These are phyloP conservation scores for Penicillium fimorum DNA, from an alignment of 495 filamentous ascomycete genomes.

Conservation along the genomic window DNA sequence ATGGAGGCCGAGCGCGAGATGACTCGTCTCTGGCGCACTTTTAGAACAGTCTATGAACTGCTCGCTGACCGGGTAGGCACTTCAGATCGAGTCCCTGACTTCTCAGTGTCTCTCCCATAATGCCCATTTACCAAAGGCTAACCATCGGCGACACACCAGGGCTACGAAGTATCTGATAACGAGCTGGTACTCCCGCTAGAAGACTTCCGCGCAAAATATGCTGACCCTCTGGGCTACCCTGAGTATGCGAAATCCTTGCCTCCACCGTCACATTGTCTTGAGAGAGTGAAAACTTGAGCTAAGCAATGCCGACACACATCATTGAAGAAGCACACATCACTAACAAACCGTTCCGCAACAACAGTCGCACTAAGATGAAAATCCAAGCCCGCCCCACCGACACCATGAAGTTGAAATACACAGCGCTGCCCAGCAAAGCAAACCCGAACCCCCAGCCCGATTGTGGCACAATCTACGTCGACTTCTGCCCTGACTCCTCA, in stretches of 20 bases:
- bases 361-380: constrained; percentile 76
- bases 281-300: background rate
- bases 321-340: constrained; percentile 13
- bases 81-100: background rate
- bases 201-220: constrained; percentile 67
- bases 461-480: constrained; percentile 88
- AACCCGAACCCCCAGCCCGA: constrained; percentile 66
- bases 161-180: constrained; percentile 86
- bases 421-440: constrained; percentile 57
- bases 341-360: constrained; percentile 23
- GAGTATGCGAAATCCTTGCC: constrained; percentile 51
- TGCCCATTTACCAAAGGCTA: constrained; percentile 11
- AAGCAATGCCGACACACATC: background rate
- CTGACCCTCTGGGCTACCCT: constrained; percentile 64
- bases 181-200: constrained; percentile 80
- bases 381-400: constrained; percentile 81
- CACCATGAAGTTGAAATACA: constrained; percentile 81
- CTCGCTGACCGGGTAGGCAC: constrained; percentile 69
- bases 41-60: constrained; percentile 86
- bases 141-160: constrained; percentile 50
- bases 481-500: constrained; percentile 74
- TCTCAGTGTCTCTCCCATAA: background rate
- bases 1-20: constrained; percentile 64
- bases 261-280: background rate
- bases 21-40: constrained; percentile 80